phyloP scores from a whole-genome alignment of 1,284 basidiomycete genomes.

The Cutaneotrichosporon cavernicola region DNA sequence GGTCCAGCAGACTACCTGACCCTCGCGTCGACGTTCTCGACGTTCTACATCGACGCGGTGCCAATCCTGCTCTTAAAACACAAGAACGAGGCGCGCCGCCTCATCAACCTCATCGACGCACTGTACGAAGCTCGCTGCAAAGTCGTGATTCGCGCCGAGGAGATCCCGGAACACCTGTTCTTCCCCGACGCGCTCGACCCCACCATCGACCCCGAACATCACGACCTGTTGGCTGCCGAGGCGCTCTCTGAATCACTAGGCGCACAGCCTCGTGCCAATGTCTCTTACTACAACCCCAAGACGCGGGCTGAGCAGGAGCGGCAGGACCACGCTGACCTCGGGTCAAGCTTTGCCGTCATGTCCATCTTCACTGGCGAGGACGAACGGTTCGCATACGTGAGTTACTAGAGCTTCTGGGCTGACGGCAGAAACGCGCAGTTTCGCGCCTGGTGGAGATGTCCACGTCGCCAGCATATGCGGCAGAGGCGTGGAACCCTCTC shows the following conservation, averaged over 20 bases:
- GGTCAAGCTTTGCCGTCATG: conserved; percentile 51
- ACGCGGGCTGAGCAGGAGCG: conserved; percentile 32
- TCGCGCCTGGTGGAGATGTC: conserved; percentile 68
- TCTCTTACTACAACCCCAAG: conserved; percentile 59
- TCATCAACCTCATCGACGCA: conserved; percentile 71
- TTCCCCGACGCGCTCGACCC: conserved; percentile 59
- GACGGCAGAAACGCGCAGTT: conserved; percentile 59
- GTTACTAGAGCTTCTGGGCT: conserved; percentile 18
- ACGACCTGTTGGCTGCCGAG: conserved; percentile 60
- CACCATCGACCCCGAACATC: conserved; percentile 24
- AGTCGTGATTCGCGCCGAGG: conserved; percentile 55
- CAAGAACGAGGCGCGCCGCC: conserved; percentile 69
- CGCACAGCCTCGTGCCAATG: conserved; percentile 63
- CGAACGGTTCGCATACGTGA: conserved; percentile 66
- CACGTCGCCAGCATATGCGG: conserved; percentile 56
- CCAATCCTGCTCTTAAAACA: conserved; percentile 59
- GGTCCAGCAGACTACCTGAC: conserved; percentile 71
- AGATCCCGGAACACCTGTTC: conserved; percentile 60
- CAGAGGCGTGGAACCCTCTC: conserved; percentile 51
- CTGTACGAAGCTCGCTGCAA: conserved; percentile 57
- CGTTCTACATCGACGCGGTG: conserved; percentile 62
- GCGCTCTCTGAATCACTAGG: conserved; percentile 61
- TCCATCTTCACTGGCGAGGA: conserved; percentile 69
- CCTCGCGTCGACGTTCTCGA: conserved; percentile 62
- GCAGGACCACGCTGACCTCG: conserved; percentile 52